phyloP scores from a whole-genome alignment of 2,329 filamentous ascomycete genomes.

The Pseudogymnoascus sp. region DNA sequence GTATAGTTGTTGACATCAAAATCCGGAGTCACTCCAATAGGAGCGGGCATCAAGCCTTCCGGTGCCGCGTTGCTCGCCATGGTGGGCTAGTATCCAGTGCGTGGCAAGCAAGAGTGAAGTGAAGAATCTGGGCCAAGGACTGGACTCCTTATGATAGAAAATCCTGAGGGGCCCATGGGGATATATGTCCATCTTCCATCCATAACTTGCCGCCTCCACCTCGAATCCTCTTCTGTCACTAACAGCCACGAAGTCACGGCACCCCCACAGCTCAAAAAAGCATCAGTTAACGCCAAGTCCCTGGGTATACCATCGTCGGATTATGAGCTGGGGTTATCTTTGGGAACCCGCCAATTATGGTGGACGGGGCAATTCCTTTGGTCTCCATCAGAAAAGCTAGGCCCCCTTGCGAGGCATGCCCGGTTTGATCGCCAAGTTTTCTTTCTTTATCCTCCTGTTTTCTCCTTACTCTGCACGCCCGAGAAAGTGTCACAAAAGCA shows the following conservation, averaged over 20 bases:
- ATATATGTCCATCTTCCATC: slow-evolving; percentile 5
- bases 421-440: background rate
- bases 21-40: background rate
- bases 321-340: background rate
- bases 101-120: background rate
- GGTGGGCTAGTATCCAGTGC: background rate
- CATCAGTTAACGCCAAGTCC: background rate
- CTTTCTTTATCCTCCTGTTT: background rate
- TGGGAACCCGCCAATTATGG: background rate
- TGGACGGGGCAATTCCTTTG: background rate
- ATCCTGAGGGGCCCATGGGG: background rate
- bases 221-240: background rate
- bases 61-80: slow-evolving; percentile 1
- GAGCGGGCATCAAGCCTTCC: slow-evolving; percentile 8
- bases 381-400: background rate
- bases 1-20: background rate
- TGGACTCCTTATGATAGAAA: background rate
- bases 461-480: background rate
- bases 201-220: background rate
- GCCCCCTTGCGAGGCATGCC: background rate
- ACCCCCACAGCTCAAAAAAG: slow-evolving; percentile 8
- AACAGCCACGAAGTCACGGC: background rate
- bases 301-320: background rate
- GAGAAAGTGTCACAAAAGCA: background rate
- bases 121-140: background rate